phyloP scores from a whole-genome alignment of 2,329 filamentous ascomycete genomes.

The Sporothrix mexicana region DNA sequence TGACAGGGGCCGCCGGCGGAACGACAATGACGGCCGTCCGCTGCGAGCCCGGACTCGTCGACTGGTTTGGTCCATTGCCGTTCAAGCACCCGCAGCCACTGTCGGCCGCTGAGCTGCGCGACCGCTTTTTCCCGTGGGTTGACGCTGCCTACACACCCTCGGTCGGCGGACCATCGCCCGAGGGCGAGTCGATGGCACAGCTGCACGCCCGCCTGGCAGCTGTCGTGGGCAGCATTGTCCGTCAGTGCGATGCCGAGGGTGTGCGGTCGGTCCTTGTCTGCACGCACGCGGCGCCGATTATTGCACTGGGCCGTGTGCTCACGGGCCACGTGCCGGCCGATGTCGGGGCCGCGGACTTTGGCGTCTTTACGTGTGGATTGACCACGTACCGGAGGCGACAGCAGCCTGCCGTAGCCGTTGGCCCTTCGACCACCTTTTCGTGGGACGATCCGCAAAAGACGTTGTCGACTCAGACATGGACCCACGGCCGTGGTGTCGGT shows the following conservation, averaged over 20 bases:
- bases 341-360: not conserved
- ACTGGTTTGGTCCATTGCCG: slow-evolving; percentile 3
- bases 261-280: not conserved
- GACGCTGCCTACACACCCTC: not conserved
- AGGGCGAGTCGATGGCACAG: not conserved
- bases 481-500: not conserved
- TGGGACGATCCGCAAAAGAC: not conserved
- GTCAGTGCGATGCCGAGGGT: not conserved
- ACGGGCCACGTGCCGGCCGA: not conserved
- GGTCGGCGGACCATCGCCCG: not conserved
- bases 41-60: not conserved
- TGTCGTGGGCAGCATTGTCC: not conserved
- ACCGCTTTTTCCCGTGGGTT: slow-evolving; percentile 3
- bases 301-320: not conserved
- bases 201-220: not conserved
- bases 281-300: not conserved
- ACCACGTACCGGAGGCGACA: not conserved
- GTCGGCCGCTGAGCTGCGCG: not conserved
- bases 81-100: slow-evolving; percentile 1
- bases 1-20: not conserved
- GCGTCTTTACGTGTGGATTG: not conserved
- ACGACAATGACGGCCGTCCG: not conserved
- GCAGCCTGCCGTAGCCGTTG: not conserved
- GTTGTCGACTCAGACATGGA: not conserved
- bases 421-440: not conserved